A percentile compares a stretch with the other conserved stretches of the same genome.
These are phyloP conservation scores for Esteya vermicola DNA, from an alignment of 2,329 filamentous ascomycete genomes.

Conservation along the genomic window DNA sequence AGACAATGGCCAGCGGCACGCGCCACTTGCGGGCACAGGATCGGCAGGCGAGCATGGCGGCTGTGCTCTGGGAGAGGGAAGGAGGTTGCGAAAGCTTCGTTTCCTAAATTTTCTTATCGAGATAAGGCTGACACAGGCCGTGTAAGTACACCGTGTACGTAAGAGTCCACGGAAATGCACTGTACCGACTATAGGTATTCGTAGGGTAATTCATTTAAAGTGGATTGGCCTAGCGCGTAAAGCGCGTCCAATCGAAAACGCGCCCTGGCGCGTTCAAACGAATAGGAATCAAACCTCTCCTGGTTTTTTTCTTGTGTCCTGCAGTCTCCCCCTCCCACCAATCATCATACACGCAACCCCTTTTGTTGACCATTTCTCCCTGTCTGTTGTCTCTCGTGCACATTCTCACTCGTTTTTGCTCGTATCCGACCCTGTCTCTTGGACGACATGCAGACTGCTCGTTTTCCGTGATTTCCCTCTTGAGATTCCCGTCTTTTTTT, in stretches of 20 bases:
- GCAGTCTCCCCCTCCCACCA: too few relatives aligned
- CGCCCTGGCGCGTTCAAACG: neutral
- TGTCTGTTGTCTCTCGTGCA: neutral
- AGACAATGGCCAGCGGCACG: neutral
- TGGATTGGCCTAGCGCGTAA: too few relatives aligned
- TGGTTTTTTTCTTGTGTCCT: too few relatives aligned
- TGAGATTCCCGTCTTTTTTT: neutral
- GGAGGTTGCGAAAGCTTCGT: neutral
- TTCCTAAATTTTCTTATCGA: constrained; percentile 3
- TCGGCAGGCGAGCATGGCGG: constrained; percentile 23
- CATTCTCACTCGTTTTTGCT: too few relatives aligned
- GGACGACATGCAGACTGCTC: too few relatives aligned
- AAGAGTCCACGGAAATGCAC: neutral
- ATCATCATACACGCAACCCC: too few relatives aligned
- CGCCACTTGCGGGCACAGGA: constrained; percentile 18
- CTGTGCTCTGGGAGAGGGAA: neutral
- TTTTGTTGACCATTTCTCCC: too few relatives aligned
- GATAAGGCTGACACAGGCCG: constrained; percentile 1
- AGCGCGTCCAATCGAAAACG: neutral
- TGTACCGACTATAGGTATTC: neutral
- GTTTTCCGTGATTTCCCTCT: neutral
- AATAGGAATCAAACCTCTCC: neutral
- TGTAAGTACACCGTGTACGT: neutral
- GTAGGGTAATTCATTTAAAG: too few relatives aligned
- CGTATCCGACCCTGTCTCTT: too few relatives aligned